phyloP scores from a whole-genome alignment of 305 asterid genomes.

The Fraxinus xanthoxyloides region DNA sequence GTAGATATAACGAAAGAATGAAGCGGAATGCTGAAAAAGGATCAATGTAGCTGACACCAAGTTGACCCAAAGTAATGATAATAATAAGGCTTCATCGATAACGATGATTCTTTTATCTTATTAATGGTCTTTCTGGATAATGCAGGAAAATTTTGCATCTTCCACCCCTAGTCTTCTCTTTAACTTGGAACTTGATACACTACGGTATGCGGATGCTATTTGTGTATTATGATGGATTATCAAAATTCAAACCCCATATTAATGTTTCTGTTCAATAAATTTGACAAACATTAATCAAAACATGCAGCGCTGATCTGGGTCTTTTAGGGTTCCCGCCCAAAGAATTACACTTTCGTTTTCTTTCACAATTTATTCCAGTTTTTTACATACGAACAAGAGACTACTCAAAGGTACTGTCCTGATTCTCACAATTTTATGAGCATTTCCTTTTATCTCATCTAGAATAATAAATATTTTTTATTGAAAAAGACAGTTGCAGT shows the following conservation, averaged over 20 bases:
- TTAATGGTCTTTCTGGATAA: neutral
- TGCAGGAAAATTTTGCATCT: constrained; percentile 77
- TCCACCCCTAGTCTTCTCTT: constrained; percentile 82
- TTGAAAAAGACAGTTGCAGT: constrained; percentile 90
- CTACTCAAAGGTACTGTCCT: constrained; percentile 73
- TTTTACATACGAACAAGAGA: constrained; percentile 92
- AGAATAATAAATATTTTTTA: constrained; percentile 35
- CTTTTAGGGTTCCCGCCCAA: constrained; percentile 82
- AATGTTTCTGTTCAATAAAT: constrained; percentile 15
- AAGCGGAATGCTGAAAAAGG: neutral
- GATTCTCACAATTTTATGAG: constrained; percentile 7
- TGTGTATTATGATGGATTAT: constrained; percentile 9
- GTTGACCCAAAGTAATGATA: neutral
- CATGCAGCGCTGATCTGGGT: constrained; percentile 91
- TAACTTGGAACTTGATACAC: constrained; percentile 91
- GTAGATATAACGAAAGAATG: neutral
- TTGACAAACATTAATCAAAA: constrained; percentile 5
- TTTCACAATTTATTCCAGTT: constrained; percentile 77
- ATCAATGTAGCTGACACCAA: neutral
- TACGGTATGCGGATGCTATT: constrained; percentile 52
- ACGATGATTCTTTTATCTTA: neutral
- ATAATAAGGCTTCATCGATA: neutral
- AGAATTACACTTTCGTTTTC: constrained; percentile 83
- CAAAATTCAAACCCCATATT: neutral
- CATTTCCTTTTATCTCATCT: neutral